Evolutionary conservation across 2,329 filamentous ascomycete genomes (phyloP).

Genomic region (Penicillium paneum): DNA sequence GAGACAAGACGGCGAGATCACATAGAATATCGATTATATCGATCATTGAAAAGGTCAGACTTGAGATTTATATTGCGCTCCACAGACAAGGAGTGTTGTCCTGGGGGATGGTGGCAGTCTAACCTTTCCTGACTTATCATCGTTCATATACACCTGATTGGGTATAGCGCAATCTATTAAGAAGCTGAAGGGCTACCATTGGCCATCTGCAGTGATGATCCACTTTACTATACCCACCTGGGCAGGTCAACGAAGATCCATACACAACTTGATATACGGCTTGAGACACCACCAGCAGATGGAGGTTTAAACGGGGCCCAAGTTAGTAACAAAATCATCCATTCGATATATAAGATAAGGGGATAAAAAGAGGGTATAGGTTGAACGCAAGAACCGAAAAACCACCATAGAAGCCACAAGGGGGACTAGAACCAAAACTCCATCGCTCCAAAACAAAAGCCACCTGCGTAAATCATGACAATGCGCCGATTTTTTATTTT

Average conservation of each 20-base stretch:
- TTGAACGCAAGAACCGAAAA: conserved; percentile 2
- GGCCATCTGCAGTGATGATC: not conserved
- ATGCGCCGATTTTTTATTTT: conserved; percentile 13
- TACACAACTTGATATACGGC: not conserved
- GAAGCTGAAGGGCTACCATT: not conserved
- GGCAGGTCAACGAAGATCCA: too few relatives aligned
- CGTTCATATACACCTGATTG: not conserved
- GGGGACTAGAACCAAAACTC: not conserved
- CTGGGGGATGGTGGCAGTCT: not conserved
- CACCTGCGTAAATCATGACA: not conserved
- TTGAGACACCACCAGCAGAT: not conserved
- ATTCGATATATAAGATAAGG: not conserved
- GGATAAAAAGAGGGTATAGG: conserved; percentile 11
- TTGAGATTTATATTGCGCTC: not conserved
- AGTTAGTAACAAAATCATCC: not conserved
- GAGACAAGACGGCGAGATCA: not conserved
- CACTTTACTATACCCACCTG: not conserved
- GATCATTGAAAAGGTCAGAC: not conserved
- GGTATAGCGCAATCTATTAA: not conserved
- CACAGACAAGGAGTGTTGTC: not conserved
- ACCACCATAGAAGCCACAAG: not conserved
- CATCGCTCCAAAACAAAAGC: conserved; percentile 4
- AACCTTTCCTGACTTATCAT: not conserved
- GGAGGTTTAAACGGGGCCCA: not conserved
- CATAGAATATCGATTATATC: not conserved